Percentiles rank a stretch among this genome's conserved stretches.
Evolutionary conservation across 202 grass and related monocot genomes (phyloP).

Genomic region (Setaria viridis): DNA sequence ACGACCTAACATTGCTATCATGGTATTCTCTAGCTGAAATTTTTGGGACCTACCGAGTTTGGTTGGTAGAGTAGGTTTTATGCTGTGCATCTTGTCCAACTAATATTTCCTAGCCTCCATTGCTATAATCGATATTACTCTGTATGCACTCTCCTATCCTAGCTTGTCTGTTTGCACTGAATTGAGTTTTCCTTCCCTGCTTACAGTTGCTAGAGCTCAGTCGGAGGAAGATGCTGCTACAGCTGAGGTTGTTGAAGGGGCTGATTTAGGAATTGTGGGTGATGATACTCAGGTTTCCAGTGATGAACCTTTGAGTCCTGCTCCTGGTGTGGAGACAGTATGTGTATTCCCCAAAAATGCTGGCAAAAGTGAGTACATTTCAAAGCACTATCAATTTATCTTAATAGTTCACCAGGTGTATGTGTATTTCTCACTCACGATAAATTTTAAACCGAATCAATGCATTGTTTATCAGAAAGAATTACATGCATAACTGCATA

Average conservation of each 20-base stretch:
- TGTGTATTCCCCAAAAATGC: slow-evolving; percentile 90
- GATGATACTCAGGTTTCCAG: slow-evolving; percentile 66
- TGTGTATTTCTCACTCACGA: neutral
- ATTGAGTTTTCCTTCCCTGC: neutral
- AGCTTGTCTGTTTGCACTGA: neutral
- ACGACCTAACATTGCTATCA: neutral
- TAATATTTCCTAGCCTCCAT: neutral
- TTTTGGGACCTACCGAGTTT: neutral
- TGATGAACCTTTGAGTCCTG: slow-evolving; percentile 61
- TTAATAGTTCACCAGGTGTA: neutral
- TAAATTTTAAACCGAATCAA: neutral
- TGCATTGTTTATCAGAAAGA: neutral
- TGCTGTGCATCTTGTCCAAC: neutral
- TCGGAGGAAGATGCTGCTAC: slow-evolving; percentile 71
- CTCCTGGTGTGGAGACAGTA: slow-evolving; percentile 75
- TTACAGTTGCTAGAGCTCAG: slow-evolving; percentile 60
- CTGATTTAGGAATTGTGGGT: slow-evolving; percentile 65
- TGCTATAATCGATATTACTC: neutral
- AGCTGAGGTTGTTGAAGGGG: slow-evolving; percentile 71
- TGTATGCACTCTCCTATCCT: neutral
- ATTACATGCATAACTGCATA: neutral
- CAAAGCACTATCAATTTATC: neutral
- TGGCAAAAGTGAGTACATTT: slow-evolving; percentile 70
- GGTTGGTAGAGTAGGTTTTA: neutral
- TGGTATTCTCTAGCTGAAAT: neutral